Conservation (phyloP, 1,284 basidiomycete species). For the Malassezia pachydermatis region DNA sequence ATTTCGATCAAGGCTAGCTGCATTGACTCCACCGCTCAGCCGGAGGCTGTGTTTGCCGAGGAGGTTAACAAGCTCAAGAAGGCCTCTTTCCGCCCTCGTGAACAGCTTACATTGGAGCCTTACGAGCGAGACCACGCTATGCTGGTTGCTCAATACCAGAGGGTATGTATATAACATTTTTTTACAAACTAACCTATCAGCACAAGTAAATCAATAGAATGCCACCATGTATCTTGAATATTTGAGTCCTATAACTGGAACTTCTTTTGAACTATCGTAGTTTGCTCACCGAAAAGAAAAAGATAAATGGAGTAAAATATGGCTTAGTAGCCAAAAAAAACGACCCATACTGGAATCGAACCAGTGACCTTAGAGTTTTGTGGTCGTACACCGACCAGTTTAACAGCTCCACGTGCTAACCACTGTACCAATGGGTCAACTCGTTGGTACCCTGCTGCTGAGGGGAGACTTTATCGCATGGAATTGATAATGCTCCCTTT, state of each 20-base stretch:
- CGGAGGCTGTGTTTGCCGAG: slow-evolving; percentile 77
- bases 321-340: no score
- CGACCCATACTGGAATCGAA: slow-evolving; percentile 23
- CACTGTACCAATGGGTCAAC: slow-evolving; percentile 21
- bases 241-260: no score
- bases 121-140: slow-evolving; percentile 49
- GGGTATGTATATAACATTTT: slow-evolving; percentile 15
- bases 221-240: no score
- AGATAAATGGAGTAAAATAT: no score
- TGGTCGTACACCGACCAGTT: slow-evolving; percentile 16
- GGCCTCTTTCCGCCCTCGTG: slow-evolving; percentile 58
- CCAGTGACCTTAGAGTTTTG: slow-evolving; percentile 23
- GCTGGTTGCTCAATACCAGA: slow-evolving; percentile 45
- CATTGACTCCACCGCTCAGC: slow-evolving; percentile 86
- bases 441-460: no score
- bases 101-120: slow-evolving; percentile 65
- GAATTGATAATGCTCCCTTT: no score
- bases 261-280: no score
- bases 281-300: no score
- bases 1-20: slow-evolving; percentile 99
- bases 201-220: no score
- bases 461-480: no score
- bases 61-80: slow-evolving; percentile 78
- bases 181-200: neutral
- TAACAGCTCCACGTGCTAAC: slow-evolving; percentile 25